Conservation (phyloP, 2,329 filamentous ascomycete species). For the Penicillium sp. region DNA sequence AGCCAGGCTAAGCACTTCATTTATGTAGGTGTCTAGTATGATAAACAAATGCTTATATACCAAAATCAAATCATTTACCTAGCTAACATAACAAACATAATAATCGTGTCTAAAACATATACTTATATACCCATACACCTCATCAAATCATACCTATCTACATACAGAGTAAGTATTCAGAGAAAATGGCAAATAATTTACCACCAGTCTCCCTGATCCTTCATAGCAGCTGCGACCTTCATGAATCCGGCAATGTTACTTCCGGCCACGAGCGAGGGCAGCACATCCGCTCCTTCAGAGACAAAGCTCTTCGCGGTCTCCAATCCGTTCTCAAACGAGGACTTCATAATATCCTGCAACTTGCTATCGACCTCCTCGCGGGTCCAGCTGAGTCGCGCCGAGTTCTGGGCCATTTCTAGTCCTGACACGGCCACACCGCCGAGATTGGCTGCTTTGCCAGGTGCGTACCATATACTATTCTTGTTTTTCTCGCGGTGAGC, state of each 20-base stretch:
- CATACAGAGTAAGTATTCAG: neutral
- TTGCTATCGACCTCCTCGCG: constrained; percentile 84
- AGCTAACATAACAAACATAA: no score
- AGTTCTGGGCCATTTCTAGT: constrained; percentile 99
- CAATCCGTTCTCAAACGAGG: constrained; percentile 84
- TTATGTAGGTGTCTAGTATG: no score
- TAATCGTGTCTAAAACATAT: no score
- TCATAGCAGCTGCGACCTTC: constrained; percentile 93
- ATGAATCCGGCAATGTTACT: constrained; percentile 97
- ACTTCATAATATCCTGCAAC: constrained; percentile 92
- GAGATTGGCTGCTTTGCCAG: constrained; percentile 94
- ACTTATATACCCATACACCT: no score
- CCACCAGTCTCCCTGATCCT: constrained; percentile 96
- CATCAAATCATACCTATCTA: neutral
- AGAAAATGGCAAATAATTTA: constrained; percentile 19
- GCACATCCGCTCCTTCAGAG: constrained; percentile 70
- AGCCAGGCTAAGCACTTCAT: no score
- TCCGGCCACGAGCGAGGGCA: constrained; percentile 85
- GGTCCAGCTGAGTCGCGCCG: constrained; percentile 78
- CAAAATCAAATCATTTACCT: no score
- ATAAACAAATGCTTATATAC: no score
- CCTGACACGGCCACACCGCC: constrained; percentile 96
- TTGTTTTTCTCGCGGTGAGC: constrained; percentile 65
- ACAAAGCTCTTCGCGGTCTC: constrained; percentile 88
- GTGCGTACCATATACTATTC: constrained; percentile 85